Percentiles rank a stretch among this genome's conserved stretches.
phyloP scores from a whole-genome alignment of 257 asterid genomes.

The Solanum bulbocastanum region DNA sequence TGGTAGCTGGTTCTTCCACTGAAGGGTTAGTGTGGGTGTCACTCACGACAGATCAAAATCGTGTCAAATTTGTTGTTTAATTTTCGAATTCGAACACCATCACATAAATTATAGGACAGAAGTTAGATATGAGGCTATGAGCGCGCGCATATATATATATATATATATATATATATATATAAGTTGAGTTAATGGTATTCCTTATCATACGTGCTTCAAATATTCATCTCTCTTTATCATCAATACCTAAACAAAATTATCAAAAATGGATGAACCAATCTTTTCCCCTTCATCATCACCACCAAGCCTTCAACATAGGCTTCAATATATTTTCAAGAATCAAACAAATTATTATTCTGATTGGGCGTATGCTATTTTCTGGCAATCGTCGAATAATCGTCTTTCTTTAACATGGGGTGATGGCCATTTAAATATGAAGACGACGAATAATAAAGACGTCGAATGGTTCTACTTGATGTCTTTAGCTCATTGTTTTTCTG shows the following conservation, averaged over 20 bases:
- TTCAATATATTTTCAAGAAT: neutral
- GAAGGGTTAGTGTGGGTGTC: too few relatives aligned
- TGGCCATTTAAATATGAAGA: neutral
- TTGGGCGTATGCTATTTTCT: neutral
- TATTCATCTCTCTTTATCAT: neutral
- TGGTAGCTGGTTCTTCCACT: too few relatives aligned
- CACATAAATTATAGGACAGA: too few relatives aligned
- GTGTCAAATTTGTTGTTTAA: too few relatives aligned
- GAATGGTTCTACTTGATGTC: constrained; percentile 90
- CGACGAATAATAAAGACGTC: constrained; percentile 20
- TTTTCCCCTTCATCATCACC: neutral
- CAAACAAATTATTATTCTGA: neutral
- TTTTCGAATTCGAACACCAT: neutral
- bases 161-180: neutral
- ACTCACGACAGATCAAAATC: too few relatives aligned
- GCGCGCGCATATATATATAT: too few relatives aligned
- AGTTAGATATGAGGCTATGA: neutral
- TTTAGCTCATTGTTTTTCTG: constrained; percentile 35
- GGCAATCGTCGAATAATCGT: neutral
- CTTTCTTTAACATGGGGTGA: neutral
- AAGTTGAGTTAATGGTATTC: neutral
- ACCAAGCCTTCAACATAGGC: neutral
- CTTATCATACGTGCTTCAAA: neutral
- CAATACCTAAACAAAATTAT: neutral
- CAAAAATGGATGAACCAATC: neutral